Evolutionary conservation across 768 basidiomycete genomes (phyloP), one percentile per base, ranked within the genome.

Genomic region (Phlegmacium glaucopus): DNA sequence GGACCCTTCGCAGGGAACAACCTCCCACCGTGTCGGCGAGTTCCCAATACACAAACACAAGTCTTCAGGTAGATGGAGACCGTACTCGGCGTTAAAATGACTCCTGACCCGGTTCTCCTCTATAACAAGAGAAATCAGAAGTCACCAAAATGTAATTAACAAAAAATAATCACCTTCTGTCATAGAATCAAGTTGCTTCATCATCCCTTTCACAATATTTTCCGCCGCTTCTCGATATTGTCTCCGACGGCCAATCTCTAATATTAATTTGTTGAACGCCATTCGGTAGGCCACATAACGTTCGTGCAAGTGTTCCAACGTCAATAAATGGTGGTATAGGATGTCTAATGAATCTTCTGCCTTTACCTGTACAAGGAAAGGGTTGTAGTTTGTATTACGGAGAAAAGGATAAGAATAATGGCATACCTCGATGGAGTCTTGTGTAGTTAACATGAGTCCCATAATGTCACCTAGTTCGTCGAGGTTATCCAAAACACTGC

Each of bases 381-480:
- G 34, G 10, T 42, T 40, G 42, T n/a, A 42, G 46, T 34, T 36
- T 11, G 29, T 43, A 16, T 28, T 10, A 34, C 11, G 32, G 32
- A 34, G 32, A 25, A 27, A 26, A 42, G 11, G 30, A 38, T 16
- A 36, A 39, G 46, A 25, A 22, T 22, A 22, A 22, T 22, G 18
- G 22, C 15, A 27, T 41, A 87, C 87, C 76, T 91, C 86, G 6
- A 88, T 77, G 6, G 66, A 64, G 44, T 86, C 78, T 59, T 90
- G 87, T 11, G 74, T 77, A 36, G 76, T 72, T 5, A 92, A 63
- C 85, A 92, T 89, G 44, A 85, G 83, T 0, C 72, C 70, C 83
- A 92, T 89, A 43, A 90, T 87, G 15, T 85, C 82, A 1, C 83
- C 90, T 4, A 92, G 73, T 54, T 85, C 82, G 39, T 91, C 87